These are phyloP conservation scores for Phanerochaete sordida DNA, from an alignment of 768 basidiomycete genomes.

Conservation along the genomic window DNA sequence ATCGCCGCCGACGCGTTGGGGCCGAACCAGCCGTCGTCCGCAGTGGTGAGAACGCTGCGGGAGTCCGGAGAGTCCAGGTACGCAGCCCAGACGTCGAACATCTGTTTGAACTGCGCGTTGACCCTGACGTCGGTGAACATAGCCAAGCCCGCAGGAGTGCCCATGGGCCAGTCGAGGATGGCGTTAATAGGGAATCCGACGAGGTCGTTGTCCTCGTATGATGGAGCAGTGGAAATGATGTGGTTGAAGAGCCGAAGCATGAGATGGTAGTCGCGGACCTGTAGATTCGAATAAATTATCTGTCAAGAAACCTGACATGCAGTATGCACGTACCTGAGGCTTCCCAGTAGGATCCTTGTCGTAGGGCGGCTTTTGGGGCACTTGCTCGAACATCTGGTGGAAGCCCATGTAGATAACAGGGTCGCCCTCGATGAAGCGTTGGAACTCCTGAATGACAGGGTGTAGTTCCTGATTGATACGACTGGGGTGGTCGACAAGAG, in stretches of 20 bases:
- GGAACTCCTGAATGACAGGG: constrained; percentile 25
- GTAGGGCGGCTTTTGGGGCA: constrained; percentile 14
- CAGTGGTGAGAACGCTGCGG: constrained; percentile 35
- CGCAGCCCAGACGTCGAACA: constrained; percentile 47
- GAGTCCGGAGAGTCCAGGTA: constrained; percentile 46
- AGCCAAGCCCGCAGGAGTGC: constrained; percentile 28
- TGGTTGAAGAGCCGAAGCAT: constrained; percentile 40
- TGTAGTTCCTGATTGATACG: not conserved
- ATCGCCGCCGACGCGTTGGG: constrained; percentile 24
- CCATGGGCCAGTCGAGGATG: constrained; percentile 43
- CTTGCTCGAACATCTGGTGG: constrained; percentile 33
- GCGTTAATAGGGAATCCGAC: constrained; percentile 48
- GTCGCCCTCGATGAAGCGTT: constrained; percentile 27
- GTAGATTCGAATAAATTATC: too few species aligned
- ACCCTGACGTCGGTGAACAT: constrained; percentile 40
- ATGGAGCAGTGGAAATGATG: constrained; percentile 39
- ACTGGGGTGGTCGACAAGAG: not conserved
- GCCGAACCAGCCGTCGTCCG: constrained; percentile 47
- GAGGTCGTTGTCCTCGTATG: constrained; percentile 34
- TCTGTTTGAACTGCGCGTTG: constrained; percentile 42
- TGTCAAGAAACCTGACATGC: not conserved
- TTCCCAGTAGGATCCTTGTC: constrained; percentile 5
- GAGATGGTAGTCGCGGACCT: constrained; percentile 39
- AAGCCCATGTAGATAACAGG: constrained; percentile 29
- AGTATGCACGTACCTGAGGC: not conserved